These are phyloP conservation scores for Nicotiana undulata DNA, from an alignment of 257 asterid genomes.

Conservation along the genomic window DNA sequence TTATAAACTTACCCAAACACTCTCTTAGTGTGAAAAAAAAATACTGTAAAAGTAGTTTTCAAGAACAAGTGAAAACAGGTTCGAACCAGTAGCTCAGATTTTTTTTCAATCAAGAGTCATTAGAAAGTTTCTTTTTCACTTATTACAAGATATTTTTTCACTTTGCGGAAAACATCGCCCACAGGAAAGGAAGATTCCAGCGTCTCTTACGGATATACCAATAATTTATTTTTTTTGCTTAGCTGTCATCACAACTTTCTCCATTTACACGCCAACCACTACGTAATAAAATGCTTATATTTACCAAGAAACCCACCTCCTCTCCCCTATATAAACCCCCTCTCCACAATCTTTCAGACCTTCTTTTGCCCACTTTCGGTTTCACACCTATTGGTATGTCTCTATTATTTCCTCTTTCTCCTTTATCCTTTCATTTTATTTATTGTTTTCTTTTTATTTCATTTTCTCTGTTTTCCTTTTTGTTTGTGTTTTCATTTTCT, in stretches of 20 bases:
- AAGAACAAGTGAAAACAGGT: no score
- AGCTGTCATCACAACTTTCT: constrained; percentile 1
- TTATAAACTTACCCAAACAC: no score
- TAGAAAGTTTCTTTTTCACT: no score
- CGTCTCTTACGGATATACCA: not conserved
- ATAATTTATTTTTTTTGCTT: not conserved
- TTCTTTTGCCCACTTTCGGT: constrained; percentile 23
- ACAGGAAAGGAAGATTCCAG: not conserved
- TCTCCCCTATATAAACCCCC: constrained; percentile 43
- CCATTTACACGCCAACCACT: constrained; percentile 1
- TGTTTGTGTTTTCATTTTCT: not conserved
- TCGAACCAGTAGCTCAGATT: no score
- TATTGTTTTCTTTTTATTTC: not conserved
- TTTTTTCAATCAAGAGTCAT: no score
- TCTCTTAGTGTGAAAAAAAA: no score
- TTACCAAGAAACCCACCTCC: not conserved
- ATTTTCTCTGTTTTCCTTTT: not conserved
- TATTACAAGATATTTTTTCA: no score
- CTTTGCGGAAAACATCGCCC: not conserved
- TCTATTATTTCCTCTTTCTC: not conserved
- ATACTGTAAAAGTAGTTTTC: no score
- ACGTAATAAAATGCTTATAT: no score
- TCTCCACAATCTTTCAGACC: fast-evolving
- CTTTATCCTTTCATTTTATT: not conserved
- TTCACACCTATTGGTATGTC: constrained; percentile 21